These are phyloP conservation scores for Strobilomyces echinocephalus DNA, from an alignment of 768 basidiomycete species.

Conservation along the genomic window DNA sequence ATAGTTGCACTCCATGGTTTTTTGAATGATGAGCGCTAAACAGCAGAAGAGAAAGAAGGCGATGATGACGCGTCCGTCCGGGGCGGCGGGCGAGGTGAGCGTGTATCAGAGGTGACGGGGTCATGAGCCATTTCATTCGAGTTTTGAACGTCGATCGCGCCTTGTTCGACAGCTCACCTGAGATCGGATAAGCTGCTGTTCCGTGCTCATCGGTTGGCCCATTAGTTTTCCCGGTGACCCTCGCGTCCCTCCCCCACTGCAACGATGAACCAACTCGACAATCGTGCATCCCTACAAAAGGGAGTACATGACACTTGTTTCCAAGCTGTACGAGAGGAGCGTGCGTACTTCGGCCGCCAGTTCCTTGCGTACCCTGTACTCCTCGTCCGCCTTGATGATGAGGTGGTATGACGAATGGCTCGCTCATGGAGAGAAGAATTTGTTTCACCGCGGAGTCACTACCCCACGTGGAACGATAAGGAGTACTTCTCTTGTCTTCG, in stretches of 20 bases:
- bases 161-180: neutral
- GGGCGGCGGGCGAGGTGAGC: neutral
- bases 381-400: conserved; percentile 78
- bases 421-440: conserved; percentile 78
- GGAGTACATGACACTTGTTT: conserved; percentile 23
- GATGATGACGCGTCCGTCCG: conserved; percentile 6
- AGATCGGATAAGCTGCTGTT: neutral
- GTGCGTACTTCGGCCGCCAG: conserved; percentile 65
- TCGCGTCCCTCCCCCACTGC: too few relatives aligned
- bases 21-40: neutral
- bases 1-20: conserved; percentile 2
- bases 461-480: neutral
- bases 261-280: too few relatives aligned
- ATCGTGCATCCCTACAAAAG: too few relatives aligned
- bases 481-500: neutral
- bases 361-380: conserved; percentile 66
- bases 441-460: conserved; percentile 90
- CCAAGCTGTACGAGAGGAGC: conserved; percentile 59
- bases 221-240: neutral
- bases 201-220: neutral
- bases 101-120: neutral
- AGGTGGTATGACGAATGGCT: conserved; percentile 81
- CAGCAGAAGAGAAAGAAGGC: conserved; percentile 10
- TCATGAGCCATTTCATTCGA: neutral
- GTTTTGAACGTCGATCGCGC: neutral